Conservation (phyloP, 2,329 filamentous ascomycete genomes). For the Fusarium circinatum region DNA sequence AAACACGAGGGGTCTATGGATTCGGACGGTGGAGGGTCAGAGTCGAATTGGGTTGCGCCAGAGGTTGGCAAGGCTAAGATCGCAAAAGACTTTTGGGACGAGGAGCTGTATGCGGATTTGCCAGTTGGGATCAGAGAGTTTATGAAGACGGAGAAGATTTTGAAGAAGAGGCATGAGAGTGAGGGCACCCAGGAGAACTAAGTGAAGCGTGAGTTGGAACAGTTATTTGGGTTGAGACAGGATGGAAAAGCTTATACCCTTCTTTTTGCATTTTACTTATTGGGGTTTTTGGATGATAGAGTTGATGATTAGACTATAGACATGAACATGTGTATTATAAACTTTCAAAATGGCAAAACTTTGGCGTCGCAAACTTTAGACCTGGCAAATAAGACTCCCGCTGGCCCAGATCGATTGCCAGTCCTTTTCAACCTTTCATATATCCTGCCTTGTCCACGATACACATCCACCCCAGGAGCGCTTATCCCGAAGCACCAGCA, state of each 20-base stretch:
- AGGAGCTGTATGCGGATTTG: slow-evolving; percentile 80
- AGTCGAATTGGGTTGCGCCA: slow-evolving; percentile 68
- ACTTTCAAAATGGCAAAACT: background rate
- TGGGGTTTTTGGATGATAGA: slow-evolving; percentile 30
- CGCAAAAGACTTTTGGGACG: slow-evolving; percentile 66
- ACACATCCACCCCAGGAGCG: background rate
- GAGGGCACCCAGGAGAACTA: slow-evolving; percentile 62
- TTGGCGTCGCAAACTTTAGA: background rate
- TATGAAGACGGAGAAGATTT: slow-evolving; percentile 93
- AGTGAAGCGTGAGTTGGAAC: background rate
- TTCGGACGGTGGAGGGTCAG: slow-evolving; percentile 81
- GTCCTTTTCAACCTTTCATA: background rate
- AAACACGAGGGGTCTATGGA: slow-evolving; percentile 70
- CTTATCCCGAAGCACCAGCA: background rate
- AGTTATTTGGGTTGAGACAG: background rate
- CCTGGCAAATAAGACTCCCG: background rate
- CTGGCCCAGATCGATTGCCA: no score
- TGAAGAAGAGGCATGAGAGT: slow-evolving; percentile 78
- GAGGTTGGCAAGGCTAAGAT: slow-evolving; percentile 52
- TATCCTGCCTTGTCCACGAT: background rate
- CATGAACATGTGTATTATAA: background rate
- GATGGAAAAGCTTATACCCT: slow-evolving; percentile 34
- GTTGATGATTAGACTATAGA: slow-evolving; percentile 36
- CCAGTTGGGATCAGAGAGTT: slow-evolving; percentile 96
- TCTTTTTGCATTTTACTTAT: slow-evolving; percentile 6